phyloP scores from a whole-genome alignment of 1,284 basidiomycete genomes.

The Inonotus obliquus region DNA sequence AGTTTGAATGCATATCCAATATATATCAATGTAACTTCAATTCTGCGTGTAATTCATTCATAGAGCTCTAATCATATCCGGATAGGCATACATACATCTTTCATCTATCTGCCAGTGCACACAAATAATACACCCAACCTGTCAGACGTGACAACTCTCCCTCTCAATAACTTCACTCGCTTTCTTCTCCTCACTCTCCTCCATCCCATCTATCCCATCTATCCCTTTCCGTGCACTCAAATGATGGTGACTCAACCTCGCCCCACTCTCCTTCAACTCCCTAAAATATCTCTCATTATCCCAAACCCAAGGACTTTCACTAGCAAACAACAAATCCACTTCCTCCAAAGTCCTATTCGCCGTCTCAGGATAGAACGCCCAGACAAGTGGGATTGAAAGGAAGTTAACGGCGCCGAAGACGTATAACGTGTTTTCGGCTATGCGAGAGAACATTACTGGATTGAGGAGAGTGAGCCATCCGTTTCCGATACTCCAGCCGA shows the following conservation, averaged over 20 bases:
- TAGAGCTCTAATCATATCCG: no score
- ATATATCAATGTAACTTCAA: no score
- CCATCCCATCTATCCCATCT: neutral
- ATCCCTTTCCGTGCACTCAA: neutral
- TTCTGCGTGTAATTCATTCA: no score
- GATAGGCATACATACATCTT: no score
- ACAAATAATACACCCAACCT: neutral
- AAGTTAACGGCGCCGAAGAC: slow-evolving; percentile 46
- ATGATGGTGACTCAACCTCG: neutral
- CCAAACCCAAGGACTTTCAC: slow-evolving; percentile 42
- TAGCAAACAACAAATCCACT: slow-evolving; percentile 45
- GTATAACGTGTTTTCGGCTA: slow-evolving; percentile 38
- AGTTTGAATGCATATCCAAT: no score
- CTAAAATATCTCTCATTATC: slow-evolving; percentile 36
- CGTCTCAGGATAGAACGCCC: slow-evolving; percentile 49
- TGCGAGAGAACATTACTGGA: slow-evolving; percentile 33
- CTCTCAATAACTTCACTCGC: neutral
- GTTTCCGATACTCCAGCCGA: slow-evolving; percentile 51
- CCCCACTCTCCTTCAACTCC: slow-evolving; percentile 24
- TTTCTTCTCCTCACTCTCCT: neutral
- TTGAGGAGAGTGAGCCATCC: slow-evolving; percentile 32
- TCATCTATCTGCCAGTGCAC: no score
- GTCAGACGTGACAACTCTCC: neutral
- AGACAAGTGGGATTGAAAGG: slow-evolving; percentile 43
- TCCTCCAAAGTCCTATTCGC: slow-evolving; percentile 50